Evolutionary conservation across 805 yeast species (phyloP), one percentile per base, ranked within the genome.

Genomic region (Yarrowia sp.): DNA sequence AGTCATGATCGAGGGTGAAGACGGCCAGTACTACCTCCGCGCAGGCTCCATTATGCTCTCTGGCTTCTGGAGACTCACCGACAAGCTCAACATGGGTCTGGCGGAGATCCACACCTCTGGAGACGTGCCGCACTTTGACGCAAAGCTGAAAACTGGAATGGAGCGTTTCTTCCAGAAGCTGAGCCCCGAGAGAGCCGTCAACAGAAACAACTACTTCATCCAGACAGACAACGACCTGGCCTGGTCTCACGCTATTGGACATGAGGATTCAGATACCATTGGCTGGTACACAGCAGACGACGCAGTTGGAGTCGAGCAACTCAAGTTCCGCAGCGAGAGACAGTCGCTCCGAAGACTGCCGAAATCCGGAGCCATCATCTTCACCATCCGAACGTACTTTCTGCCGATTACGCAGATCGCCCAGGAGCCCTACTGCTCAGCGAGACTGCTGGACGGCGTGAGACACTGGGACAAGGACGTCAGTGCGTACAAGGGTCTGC

Each of bases 21-120:
- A 83, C 36, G 89, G 88, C 8, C 78, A 81, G 59, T 85, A 84
- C 68, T 73, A 74, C 32, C 74, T 85, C 61, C 81, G 80, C 66
- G 85, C 82, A 27, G 90, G 88, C 2, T 81, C 86, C 4, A 82
- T 85, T 55, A 74, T 83, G 68, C 76, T 85, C 47, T 86, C 90
- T 3, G 90, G 71, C 25, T 86, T 85, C 71, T 85, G 90, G 90
- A 76, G 88, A 68, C 77, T 86, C 41, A 77, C 73, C 60, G 90
- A 86, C 68, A 86, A 86, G 70, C 68, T 80, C 31, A 78, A 82
- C 62, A 72, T 80, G 72, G 84, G 87, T 16, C 72, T 85, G 44
- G 74, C 79, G 38, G 78, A 77, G 22, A 85, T 85, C 64, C 90
- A 86, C 69, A 82, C 85, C 9, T 74, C 81, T 44, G 90, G 88